A percentile compares a stretch with the other conserved stretches of the same genome.
phyloP scores from a whole-genome alignment of 148 eudicot genomes.

The Persicaria maculosa region DNA sequence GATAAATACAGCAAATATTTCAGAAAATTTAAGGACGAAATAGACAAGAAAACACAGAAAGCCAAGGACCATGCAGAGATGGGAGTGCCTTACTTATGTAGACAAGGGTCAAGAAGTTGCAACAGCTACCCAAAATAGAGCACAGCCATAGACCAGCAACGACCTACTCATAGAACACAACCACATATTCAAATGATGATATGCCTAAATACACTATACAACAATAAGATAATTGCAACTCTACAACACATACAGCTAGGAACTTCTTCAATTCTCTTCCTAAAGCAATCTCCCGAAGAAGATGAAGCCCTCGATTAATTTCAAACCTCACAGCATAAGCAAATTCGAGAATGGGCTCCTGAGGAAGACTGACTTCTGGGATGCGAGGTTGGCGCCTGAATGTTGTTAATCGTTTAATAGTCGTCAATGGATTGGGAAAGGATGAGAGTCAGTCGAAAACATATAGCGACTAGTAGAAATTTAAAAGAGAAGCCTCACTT shows the following conservation, averaged over 20 bases:
- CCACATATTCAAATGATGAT: too few species aligned
- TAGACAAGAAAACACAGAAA: background rate
- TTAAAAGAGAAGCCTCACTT: conserved; percentile 19
- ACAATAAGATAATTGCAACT: background rate
- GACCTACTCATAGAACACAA: conserved; percentile 32
- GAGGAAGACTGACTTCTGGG: conserved; percentile 50
- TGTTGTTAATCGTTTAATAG: conserved; percentile 17
- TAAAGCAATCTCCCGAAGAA: conserved; percentile 40
- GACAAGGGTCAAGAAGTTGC: conserved; percentile 72
- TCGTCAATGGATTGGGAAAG: background rate
- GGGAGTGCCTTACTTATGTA: conserved; percentile 54
- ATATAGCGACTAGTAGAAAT: background rate
- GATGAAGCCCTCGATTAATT: conserved; percentile 34
- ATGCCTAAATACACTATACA: too few species aligned
- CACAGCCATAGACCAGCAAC: conserved; percentile 80
- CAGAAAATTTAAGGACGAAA: background rate
- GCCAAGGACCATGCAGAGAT: background rate
- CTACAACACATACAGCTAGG: conserved; percentile 38
- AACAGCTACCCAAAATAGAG: conserved; percentile 63
- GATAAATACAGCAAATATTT: background rate
- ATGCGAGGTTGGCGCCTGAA: conserved; percentile 43
- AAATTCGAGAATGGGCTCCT: conserved; percentile 34
- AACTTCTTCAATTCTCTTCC: conserved; percentile 61
- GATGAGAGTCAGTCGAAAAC: background rate
- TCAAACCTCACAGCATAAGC: conserved; percentile 36